Evolutionary conservation across 371 early-diverging fungal species (phyloP), one percentile per base, ranked within the genome.

Genomic region (Mucor irregularis): DNA sequence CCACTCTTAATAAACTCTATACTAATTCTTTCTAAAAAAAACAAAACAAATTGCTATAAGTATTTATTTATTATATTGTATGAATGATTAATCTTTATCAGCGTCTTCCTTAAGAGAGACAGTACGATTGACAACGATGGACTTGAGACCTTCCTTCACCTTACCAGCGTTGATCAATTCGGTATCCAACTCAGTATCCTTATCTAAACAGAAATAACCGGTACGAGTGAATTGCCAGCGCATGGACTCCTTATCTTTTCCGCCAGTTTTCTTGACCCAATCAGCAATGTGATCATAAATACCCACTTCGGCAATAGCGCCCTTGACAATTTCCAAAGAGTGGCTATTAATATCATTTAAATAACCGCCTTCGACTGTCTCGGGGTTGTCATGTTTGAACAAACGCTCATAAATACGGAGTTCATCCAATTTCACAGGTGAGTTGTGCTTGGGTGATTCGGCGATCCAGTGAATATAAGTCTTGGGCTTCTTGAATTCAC

Each of bases 391-490:
- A 71, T 93, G 97, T 56, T 82, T 79, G 79, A 99, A 99, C 7
- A 99, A 83, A 42, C 86, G 80, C 24, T 84, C 80, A 78, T 94
- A 97, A 39, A 94, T 68, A 46, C 96, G 82, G 25, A 95, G 78
- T 72, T 97, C 93, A 52, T 89, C 85, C 38, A 94, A 63, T 24
- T 73, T 66, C 30, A 95, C 90, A 24, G 97, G 95, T 5, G 95
- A 94, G 28, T 84, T 78, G 60, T 86, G 88, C 60, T 82, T 75
- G 26, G 90, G 82, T 13, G 90, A 87, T 56, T 93, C 87, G 22
- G 92, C 93, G 16, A 99, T 84, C 99, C 99, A 99, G 69, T 99
- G 99, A 74, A 99, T 98, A 74, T 89, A 97, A 1, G 99, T 92
- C 87, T 96, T 97, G 56, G 99, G 96, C 76, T 89, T 90, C 69